phyloP scores from a whole-genome alignment of 2,329 filamentous ascomycete genomes.

The Teratosphaeriaceae sp. region DNA sequence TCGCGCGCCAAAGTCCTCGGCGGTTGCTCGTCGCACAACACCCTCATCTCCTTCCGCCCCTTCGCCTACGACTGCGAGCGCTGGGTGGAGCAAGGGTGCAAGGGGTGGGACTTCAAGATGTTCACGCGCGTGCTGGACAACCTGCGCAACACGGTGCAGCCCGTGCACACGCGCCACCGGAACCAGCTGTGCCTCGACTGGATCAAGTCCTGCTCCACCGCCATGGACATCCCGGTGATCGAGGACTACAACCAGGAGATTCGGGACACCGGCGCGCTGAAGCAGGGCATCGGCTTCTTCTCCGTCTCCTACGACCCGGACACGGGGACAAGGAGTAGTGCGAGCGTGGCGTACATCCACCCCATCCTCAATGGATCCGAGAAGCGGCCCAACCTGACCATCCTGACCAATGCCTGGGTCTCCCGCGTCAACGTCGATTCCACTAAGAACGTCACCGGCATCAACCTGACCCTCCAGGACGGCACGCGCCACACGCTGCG shows the following conservation, averaged over 20 bases:
- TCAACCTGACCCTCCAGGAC: constrained; percentile 61
- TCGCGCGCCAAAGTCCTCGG: constrained; percentile 88
- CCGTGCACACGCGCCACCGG: constrained; percentile 74
- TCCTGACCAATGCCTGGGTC: constrained; percentile 85
- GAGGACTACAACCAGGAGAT: constrained; percentile 86
- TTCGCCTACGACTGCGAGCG: constrained; percentile 82
- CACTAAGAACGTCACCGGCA: constrained; percentile 63
- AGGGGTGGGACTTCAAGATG: constrained; percentile 79
- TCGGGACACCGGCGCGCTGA: constrained; percentile 62
- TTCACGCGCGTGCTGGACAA: constrained; percentile 78
- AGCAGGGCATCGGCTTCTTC: constrained; percentile 80
- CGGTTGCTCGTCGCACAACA: constrained; percentile 91
- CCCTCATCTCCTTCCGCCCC: constrained; percentile 84
- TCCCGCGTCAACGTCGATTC: constrained; percentile 70
- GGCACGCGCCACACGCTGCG: constrained; percentile 50
- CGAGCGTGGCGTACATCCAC: constrained; percentile 88
- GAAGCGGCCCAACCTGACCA: constrained; percentile 73
- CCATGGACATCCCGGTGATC: constrained; percentile 73
- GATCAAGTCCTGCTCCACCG: constrained; percentile 71
- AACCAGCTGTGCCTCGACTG: constrained; percentile 92
- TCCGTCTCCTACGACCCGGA: constrained; percentile 88
- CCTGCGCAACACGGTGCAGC: constrained; percentile 83
- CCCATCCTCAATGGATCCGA: constrained; percentile 80
- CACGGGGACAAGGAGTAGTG: constrained; percentile 74
- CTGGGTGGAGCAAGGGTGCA: constrained; percentile 76